Conservation (phyloP, 768 basidiomycete genomes). For the Agaricus sinodeliciosus region DNA sequence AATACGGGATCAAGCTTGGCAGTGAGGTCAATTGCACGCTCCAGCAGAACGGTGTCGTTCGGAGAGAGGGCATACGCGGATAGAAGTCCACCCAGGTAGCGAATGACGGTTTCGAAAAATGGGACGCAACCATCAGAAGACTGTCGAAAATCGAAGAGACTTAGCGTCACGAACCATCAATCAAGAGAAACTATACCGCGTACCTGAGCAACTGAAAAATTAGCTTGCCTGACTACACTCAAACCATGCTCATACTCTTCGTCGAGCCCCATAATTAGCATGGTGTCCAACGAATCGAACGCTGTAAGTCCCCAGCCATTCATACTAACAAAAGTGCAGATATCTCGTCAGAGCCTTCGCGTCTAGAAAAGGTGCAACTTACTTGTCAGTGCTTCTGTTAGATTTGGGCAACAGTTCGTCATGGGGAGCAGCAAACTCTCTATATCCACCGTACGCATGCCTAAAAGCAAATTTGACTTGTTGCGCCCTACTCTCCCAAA, state of each 20-base stretch:
- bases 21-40: constrained; percentile 74
- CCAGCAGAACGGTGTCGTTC: constrained; percentile 51
- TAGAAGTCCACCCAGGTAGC: constrained; percentile 84
- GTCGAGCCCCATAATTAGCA: constrained; percentile 73
- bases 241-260: constrained; percentile 66
- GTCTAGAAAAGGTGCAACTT: constrained; percentile 13
- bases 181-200: constrained; percentile 9
- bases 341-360: not conserved
- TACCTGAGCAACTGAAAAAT: constrained; percentile 44
- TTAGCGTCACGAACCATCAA: not conserved
- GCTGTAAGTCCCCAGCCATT: constrained; percentile 78
- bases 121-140: constrained; percentile 28
- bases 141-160: not conserved
- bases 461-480: constrained; percentile 56
- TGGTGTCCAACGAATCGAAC: constrained; percentile 81
- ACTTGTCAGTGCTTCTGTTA: constrained; percentile 45
- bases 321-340: constrained; percentile 36
- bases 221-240: constrained; percentile 38
- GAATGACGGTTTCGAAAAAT: constrained; percentile 84
- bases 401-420: constrained; percentile 59
- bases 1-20: constrained; percentile 68
- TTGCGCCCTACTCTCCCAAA: constrained; percentile 48
- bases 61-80: constrained; percentile 72
- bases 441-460: constrained; percentile 66
- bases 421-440: constrained; percentile 49